These are phyloP conservation scores for Periconia sp. DNA, from an alignment of 2,329 filamentous ascomycete species.

Conservation along the genomic window DNA sequence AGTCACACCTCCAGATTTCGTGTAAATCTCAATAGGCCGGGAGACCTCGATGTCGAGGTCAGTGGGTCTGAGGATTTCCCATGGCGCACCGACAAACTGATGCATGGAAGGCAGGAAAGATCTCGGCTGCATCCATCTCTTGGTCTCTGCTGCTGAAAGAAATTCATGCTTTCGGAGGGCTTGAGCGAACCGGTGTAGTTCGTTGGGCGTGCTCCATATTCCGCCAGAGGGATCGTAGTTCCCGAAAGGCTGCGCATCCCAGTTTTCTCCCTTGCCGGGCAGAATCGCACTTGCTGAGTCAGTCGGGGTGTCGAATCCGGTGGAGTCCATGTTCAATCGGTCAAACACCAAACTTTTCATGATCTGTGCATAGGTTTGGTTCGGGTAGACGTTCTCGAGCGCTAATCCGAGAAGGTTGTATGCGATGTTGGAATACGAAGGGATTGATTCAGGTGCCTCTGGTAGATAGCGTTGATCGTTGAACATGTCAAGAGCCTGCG, in stretches of 20 bases:
- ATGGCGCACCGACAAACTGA: constrained; percentile 28
- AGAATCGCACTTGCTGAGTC: constrained; percentile 13
- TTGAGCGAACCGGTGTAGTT: constrained; percentile 21
- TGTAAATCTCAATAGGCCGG: constrained; percentile 26
- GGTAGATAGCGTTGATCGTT: constrained; percentile 22
- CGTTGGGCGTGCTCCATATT: constrained; percentile 28
- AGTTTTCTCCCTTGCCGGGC: constrained; percentile 14
- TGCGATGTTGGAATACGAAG: constrained; percentile 26
- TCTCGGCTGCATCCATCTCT: constrained; percentile 26
- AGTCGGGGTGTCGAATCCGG: constrained; percentile 16
- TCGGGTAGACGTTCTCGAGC: constrained; percentile 17
- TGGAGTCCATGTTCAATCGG: constrained; percentile 17
- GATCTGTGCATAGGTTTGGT: constrained; percentile 20
- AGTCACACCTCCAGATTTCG: constrained; percentile 25
- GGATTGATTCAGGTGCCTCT: constrained; percentile 15
- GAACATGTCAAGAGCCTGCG: constrained; percentile 23
- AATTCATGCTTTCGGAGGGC: constrained; percentile 18
- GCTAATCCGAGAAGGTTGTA: constrained; percentile 28
- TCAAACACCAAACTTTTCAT: constrained; percentile 23
- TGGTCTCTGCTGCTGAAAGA: constrained; percentile 15
- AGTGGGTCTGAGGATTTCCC: constrained; percentile 28
- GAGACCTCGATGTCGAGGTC: constrained; percentile 15
- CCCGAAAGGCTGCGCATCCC: constrained; percentile 24
- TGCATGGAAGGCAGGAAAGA: constrained; percentile 18
- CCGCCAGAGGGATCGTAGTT: constrained; percentile 31